Evolutionary conservation across 805 yeast genomes (phyloP).

Genomic region (Cyberlindnera americana): DNA sequence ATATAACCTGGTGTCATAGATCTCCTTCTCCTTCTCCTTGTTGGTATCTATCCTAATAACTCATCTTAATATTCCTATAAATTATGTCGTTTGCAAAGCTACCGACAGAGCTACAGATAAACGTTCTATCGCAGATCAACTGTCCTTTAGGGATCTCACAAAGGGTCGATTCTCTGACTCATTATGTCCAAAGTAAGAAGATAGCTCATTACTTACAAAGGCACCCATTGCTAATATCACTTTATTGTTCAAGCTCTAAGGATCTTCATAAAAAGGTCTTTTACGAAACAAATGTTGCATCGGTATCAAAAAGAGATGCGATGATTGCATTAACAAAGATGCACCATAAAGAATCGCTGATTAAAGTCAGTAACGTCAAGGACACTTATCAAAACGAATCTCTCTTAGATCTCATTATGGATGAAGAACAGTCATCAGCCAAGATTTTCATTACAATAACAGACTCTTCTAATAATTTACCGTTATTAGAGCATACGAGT

Average conservation of each 20-base stretch:
- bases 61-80: too few species aligned
- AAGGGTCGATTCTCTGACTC: not conserved
- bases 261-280: constrained; percentile 7
- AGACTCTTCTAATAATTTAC: not conserved
- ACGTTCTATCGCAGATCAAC: constrained; percentile 10
- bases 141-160: constrained; percentile 5
- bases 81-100: constrained; percentile 2
- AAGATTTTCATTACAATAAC: constrained; percentile 6
- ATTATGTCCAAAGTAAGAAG: constrained; percentile 5
- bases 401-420: constrained; percentile 8
- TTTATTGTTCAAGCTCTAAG: constrained; percentile 7
- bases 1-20: too few species aligned
- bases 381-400: constrained; percentile 3
- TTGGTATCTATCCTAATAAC: too few species aligned
- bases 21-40: too few species aligned
- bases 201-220: constrained; percentile 4
- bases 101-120: constrained; percentile 13
- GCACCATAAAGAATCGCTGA: constrained; percentile 10
- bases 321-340: constrained; percentile 2
- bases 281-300: constrained; percentile 8
- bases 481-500: constrained; percentile 3
- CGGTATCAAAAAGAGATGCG: not conserved
- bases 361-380: not conserved
- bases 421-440: constrained; percentile 4
- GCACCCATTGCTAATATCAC: constrained; percentile 5